Base-by-base conservation (phyloP, 306 rosid genomes). In the Acmispon strigosus region DNA sequence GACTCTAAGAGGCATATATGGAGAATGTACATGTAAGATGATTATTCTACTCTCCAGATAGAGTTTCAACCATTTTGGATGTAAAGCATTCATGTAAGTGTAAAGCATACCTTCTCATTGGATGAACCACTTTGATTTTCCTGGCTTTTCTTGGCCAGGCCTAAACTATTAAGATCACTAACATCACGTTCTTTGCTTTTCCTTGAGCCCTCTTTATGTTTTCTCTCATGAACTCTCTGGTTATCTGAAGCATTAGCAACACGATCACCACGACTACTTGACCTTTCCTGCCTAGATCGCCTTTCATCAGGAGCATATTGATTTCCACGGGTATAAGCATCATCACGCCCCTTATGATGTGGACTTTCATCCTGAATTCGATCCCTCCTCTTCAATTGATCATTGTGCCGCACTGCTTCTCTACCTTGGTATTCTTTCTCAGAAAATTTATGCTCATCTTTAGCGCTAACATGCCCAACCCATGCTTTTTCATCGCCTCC, bases 321-420 rank as follows among this genome's bases (percentile, higher is more conserved):
- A 80, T 84, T 86, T 75, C 87, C 92, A 36, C 91, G 90, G 41
- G 82, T 24, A 71, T 80, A 80, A 45, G 75, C 66, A 82, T 94
- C 96, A 56, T 86, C 92, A 6, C 87, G 92, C 32, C 91, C 99
- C 85, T 84, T 86, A 70, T 74, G 89, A 75, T 83, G 89, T 58
- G 78, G 73, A 81, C 81, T 83, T 75, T 76, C 96, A 61, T 91
- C 96, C 69, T 76, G 96, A 74, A 77, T 66, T 76, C 88, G 84
- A 69, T 87, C 97, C 82, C 90, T 87, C 70, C 90, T 91, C 84
- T 91, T 91, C 66, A 86, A 66, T 43, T 81, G 95, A 72, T 91
- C 99, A 69, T 74, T 63, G 66, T 86, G 97, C 37, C 91, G 84
- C 73, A 72, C 34, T 50, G 82, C 79, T 68, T 94, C 97, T 72